Conservation (phyloP, 2,329 filamentous ascomycete genomes). For the Aureobasidium sp. region DNA sequence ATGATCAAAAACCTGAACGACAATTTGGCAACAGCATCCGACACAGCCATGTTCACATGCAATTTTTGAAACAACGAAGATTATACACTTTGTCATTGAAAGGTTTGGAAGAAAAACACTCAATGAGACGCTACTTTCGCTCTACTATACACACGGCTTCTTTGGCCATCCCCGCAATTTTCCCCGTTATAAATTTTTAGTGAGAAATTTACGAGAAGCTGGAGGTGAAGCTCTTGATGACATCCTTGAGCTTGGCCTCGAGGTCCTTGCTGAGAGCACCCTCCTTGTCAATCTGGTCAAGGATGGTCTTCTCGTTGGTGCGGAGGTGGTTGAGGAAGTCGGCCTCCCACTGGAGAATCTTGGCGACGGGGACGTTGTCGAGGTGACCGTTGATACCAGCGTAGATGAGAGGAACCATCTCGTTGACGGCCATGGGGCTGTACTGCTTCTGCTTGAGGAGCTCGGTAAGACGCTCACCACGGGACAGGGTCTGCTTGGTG, state of each 20-base stretch:
- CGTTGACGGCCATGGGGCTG: slow-evolving; percentile 95
- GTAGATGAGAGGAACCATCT: slow-evolving; percentile 99
- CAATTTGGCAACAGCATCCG: background rate
- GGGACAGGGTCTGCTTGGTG: slow-evolving; percentile 95
- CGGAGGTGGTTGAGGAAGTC: slow-evolving; percentile 91
- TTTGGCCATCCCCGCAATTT: slow-evolving; percentile 14
- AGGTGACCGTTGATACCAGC: slow-evolving; percentile 98
- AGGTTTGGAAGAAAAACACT: slow-evolving; percentile 15
- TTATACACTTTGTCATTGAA: slow-evolving; percentile 16
- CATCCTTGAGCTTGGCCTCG: slow-evolving; percentile 73
- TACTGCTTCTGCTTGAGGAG: slow-evolving; percentile 99
- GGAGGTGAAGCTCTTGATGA: slow-evolving; percentile 80
- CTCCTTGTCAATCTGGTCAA: slow-evolving; percentile 89
- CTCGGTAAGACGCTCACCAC: slow-evolving; percentile 98
- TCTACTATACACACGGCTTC: slow-evolving; percentile 28
- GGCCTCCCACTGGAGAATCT: slow-evolving; percentile 88
- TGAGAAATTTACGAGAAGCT: slow-evolving; percentile 57
- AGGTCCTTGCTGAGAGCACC: slow-evolving; percentile 92
- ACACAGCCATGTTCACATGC: background rate
- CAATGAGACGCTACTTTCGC: slow-evolving; percentile 18
- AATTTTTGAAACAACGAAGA: background rate
- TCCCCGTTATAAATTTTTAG: slow-evolving; percentile 16
- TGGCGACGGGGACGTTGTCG: slow-evolving; percentile 79
- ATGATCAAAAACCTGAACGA: background rate
- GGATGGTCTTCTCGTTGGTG: slow-evolving; percentile 78